These are phyloP conservation scores for Myrmaecium sp. DNA, from an alignment of 2,329 filamentous ascomycete genomes.

Conservation along the genomic window DNA sequence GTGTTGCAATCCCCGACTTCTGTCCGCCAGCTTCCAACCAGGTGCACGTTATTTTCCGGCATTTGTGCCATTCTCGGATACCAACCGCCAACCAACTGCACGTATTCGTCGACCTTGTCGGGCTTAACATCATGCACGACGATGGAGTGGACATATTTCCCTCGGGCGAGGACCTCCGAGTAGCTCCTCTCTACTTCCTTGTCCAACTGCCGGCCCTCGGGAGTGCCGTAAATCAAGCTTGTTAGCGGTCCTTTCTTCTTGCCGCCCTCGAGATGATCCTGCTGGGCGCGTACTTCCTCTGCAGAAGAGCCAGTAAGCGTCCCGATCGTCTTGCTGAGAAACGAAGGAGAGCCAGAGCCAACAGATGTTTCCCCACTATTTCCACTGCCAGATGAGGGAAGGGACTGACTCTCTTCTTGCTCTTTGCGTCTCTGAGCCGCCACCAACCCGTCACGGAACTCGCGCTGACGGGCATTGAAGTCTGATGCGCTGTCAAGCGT, in stretches of 20 bases:
- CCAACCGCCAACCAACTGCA: constrained; percentile 74
- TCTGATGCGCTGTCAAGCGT: constrained; percentile 50
- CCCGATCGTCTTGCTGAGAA: constrained; percentile 35
- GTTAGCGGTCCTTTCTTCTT: constrained; percentile 55
- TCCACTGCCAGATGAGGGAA: constrained; percentile 10
- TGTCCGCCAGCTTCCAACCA: constrained; percentile 95
- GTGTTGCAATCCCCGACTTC: constrained; percentile 96
- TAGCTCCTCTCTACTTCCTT: constrained; percentile 93
- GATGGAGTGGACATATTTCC: constrained; percentile 97
- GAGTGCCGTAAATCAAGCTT: constrained; percentile 90
- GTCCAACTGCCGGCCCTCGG: constrained; percentile 85
- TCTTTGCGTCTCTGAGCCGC: constrained; percentile 60
- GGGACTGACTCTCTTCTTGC: constrained; percentile 67
- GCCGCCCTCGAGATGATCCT: constrained; percentile 39
- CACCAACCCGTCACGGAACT: constrained; percentile 69
- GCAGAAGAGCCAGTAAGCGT: constrained; percentile 38
- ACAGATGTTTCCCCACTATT: constrained; percentile 18
- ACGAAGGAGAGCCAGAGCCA: constrained; percentile 17
- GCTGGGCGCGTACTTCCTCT: constrained; percentile 39
- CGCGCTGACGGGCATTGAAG: constrained; percentile 71
- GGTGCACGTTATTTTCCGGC: constrained; percentile 81
- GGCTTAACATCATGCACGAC: constrained; percentile 93
- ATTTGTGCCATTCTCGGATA: constrained; percentile 77
- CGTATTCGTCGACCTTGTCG: constrained; percentile 89
- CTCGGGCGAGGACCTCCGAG: constrained; percentile 81